Conservation (phyloP, 345 rosid genomes). For the Euphorbia tirucalli region DNA sequence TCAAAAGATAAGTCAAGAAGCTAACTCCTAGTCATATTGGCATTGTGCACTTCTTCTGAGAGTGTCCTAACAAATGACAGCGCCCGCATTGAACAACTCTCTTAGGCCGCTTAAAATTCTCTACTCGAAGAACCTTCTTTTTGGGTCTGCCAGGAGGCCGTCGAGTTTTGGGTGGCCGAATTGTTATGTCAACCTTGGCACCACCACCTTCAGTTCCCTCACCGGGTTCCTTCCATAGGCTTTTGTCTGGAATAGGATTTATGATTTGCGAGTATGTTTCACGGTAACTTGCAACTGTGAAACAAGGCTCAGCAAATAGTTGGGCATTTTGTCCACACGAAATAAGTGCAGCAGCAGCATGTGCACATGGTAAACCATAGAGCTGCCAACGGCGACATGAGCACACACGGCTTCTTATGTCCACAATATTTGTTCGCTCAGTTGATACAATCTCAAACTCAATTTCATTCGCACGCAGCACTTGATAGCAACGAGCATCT, state of each 20-base stretch:
- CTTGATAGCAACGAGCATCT: slow-evolving; percentile 94
- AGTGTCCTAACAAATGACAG: slow-evolving; percentile 96
- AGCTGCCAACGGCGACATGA: slow-evolving; percentile 97
- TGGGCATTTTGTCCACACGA: slow-evolving; percentile 86
- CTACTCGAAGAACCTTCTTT: slow-evolving; percentile 90
- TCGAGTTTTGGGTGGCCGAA: slow-evolving; percentile 86
- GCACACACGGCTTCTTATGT: slow-evolving; percentile 72
- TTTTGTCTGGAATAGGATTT: slow-evolving; percentile 62
- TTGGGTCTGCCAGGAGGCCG: slow-evolving; percentile 99
- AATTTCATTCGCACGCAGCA: slow-evolving; percentile 89
- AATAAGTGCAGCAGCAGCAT: slow-evolving; percentile 92
- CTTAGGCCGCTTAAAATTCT: slow-evolving; percentile 92
- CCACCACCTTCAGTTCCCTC: slow-evolving; percentile 63
- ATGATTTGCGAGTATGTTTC: slow-evolving; percentile 76
- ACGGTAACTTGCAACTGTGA: slow-evolving; percentile 67
- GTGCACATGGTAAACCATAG: slow-evolving; percentile 93
- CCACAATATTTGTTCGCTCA: slow-evolving; percentile 93
- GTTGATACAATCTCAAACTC: slow-evolving; percentile 98
- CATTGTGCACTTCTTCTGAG: slow-evolving; percentile 96
- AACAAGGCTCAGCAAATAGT: slow-evolving; percentile 79
- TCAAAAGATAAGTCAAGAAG: slow-evolving; percentile 1
- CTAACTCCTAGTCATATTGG: slow-evolving; percentile 52
- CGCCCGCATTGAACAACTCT: slow-evolving; percentile 97
- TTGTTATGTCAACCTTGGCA: slow-evolving; percentile 50
- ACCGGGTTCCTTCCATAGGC: slow-evolving; percentile 59